Base-by-base conservation (phyloP, 2,329 filamentous ascomycete species). In the Parastagonospora nodorum region DNA sequence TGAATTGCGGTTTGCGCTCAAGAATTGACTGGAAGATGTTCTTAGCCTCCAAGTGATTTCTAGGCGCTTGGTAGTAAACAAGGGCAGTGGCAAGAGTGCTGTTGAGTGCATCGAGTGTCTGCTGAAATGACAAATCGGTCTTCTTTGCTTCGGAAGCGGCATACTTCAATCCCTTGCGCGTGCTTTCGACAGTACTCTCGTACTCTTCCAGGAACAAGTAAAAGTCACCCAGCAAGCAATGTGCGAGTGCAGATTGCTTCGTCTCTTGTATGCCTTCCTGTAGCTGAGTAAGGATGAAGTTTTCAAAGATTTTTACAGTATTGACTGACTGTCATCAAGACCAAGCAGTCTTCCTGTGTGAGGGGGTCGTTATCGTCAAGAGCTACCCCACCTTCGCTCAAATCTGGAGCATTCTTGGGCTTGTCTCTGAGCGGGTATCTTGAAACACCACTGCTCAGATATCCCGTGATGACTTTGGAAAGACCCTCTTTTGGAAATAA, bases 11-110 rank as follows among this genome's bases (percentile, higher is more conserved):
- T 49, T 95, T 91, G 24, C 88, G 84, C 41, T 84, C 79, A 1
- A 99, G 80, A 5, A 97, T 89, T 28, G 83, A 83, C 61, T 96
- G 87, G 61, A 99, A 97, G 0, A 97, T 80, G n/a, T 75, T 74
- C 68, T 90, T 93, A 2, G 94, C 92, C 75, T 97, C 93, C 14
- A 86, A 82, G 62, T 99, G 94, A 66, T 97, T 87, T 53, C 90
- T 86, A 0, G 94, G 94, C 0, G 91, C 88, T 68, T 97, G 92
- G 61, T 95, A 90, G 62, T 92, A 89, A 2, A 99, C 90, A 15
- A 97, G 75, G 0, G 92, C 87, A n/a, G 92, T 97, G 8, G 85
- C 94, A 7, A 99, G 84, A 36, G 85, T 88, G 37, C 90, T 82
- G 50, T 86, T 89, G 47, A 94, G 81, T 1, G 89, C 84, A 72